phyloP scores from a whole-genome alignment of 768 basidiomycete species.

The Suillus luteus region DNA sequence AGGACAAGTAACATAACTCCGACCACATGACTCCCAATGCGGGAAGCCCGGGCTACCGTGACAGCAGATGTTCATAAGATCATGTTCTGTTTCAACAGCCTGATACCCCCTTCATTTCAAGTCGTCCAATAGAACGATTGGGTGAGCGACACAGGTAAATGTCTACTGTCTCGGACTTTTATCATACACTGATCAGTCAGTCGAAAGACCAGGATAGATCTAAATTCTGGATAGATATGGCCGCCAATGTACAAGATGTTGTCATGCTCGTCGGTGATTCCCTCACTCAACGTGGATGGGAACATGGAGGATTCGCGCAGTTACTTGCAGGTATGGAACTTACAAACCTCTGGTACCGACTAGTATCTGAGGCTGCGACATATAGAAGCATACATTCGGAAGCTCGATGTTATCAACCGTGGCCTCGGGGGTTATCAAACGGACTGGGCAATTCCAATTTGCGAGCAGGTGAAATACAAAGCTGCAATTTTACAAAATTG shows the following conservation, averaged over 20 bases:
- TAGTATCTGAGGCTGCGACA: slow-evolving; percentile 3
- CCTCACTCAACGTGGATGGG: slow-evolving; percentile 72
- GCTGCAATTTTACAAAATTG: too few relatives aligned
- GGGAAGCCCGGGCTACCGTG: slow-evolving; percentile 6
- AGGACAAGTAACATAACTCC: neutral
- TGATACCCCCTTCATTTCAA: slow-evolving; percentile 6
- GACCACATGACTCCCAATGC: slow-evolving; percentile 10
- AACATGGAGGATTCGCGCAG: slow-evolving; percentile 63
- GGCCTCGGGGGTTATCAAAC: slow-evolving; percentile 87
- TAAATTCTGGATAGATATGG: slow-evolving; percentile 41
- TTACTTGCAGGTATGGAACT: slow-evolving; percentile 48
- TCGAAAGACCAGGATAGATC: slow-evolving; percentile 1
- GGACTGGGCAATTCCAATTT: slow-evolving; percentile 79
- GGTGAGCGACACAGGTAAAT: neutral
- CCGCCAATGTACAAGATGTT: slow-evolving; percentile 57
- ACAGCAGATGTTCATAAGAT: slow-evolving; percentile 16
- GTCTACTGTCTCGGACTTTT: neutral
- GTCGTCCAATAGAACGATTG: neutral
- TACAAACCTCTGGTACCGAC: neutral
- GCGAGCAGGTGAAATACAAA: slow-evolving; percentile 59
- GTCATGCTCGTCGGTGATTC: slow-evolving; percentile 84
- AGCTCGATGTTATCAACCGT: slow-evolving; percentile 84
- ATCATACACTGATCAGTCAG: neutral
- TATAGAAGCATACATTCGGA: slow-evolving; percentile 75
- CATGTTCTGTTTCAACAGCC: neutral